Conservation (phyloP, 2,329 filamentous ascomycete genomes). For the Pyrenophora seminiperda region DNA sequence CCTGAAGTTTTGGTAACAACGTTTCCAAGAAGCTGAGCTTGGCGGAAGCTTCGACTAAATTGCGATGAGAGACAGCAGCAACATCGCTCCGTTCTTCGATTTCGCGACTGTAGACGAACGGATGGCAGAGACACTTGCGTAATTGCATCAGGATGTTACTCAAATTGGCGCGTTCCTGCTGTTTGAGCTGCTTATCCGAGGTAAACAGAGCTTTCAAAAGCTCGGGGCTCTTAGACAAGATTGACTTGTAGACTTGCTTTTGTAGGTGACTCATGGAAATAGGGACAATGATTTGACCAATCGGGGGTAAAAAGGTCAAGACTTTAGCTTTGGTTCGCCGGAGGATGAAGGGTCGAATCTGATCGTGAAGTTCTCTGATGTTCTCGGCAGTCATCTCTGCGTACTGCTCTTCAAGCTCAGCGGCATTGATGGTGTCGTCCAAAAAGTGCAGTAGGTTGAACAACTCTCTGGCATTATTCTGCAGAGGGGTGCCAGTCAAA, state of each 20-base stretch:
- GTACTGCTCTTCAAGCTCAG: constrained; percentile 75
- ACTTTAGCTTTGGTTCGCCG: constrained; percentile 88
- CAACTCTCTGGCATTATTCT: constrained; percentile 92
- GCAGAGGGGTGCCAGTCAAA: constrained; percentile 85
- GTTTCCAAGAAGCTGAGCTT: constrained; percentile 84
- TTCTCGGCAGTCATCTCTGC: constrained; percentile 81
- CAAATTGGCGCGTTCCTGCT: constrained; percentile 75
- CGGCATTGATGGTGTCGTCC: constrained; percentile 73
- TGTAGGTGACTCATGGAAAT: constrained; percentile 95
- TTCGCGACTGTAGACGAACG: constrained; percentile 87
- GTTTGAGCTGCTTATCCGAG: constrained; percentile 63
- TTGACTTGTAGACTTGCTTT: constrained; percentile 92
- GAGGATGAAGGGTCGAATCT: constrained; percentile 75
- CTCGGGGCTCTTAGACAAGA: constrained; percentile 86
- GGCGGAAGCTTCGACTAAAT: constrained; percentile 86
- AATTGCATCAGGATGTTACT: constrained; percentile 97
- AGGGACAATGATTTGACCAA: constrained; percentile 93
- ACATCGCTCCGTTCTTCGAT: constrained; percentile 82
- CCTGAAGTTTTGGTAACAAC: constrained; percentile 84
- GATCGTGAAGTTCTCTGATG: constrained; percentile 76
- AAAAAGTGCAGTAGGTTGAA: constrained; percentile 98
- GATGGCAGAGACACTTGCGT: constrained; percentile 92
- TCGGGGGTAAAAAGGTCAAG: constrained; percentile 86
- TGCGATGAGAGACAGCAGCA: constrained; percentile 68
- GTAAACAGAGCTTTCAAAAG: constrained; percentile 87